Conservation (phyloP, 139 green algal genomes). For the Chlamydomonas urium region DNA sequence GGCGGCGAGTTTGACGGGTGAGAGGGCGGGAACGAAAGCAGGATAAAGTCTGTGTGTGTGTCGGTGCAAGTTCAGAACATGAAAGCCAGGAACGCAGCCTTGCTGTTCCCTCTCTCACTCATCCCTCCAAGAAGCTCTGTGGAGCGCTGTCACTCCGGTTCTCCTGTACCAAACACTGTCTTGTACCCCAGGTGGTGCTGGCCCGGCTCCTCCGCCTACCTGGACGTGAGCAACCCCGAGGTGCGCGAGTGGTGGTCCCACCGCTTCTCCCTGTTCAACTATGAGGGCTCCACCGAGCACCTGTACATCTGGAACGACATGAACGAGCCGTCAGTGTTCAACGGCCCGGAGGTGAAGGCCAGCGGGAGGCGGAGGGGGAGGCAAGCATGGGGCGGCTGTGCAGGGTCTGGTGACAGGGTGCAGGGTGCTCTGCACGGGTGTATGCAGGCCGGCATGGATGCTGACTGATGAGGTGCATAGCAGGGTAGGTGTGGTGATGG, state of each 20-base stretch:
- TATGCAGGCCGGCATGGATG: too few species aligned
- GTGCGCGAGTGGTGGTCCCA: constrained; percentile 89
- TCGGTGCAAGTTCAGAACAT: background rate
- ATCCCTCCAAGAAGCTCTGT: too few species aligned
- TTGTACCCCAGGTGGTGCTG: constrained; percentile 97
- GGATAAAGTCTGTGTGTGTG: constrained; percentile 2
- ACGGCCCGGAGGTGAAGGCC: constrained; percentile 93
- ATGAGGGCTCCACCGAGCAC: constrained; percentile 55
- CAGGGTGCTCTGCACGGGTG: too few species aligned
- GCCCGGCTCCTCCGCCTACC: constrained; percentile 86
- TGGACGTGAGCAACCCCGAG: constrained; percentile 81
- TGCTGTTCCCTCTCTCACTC: too few species aligned
- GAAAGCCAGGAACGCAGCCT: too few species aligned
- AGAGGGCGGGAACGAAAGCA: too few species aligned
- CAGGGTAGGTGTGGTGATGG: too few species aligned
- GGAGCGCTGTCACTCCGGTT: too few species aligned
- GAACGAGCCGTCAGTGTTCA: constrained; percentile 99
- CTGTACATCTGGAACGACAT: constrained; percentile 99
- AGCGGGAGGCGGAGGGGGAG: too few species aligned
- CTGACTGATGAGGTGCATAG: background rate
- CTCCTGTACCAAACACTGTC: too few species aligned
- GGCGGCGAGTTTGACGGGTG: constrained; percentile 87
- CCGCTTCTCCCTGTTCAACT: constrained; percentile 80
- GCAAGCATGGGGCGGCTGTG: too few species aligned
- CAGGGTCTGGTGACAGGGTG: too few species aligned